These are phyloP conservation scores for Phytopythium vexans DNA, from an alignment of 352 stramenopile genomes.

Conservation along the genomic window DNA sequence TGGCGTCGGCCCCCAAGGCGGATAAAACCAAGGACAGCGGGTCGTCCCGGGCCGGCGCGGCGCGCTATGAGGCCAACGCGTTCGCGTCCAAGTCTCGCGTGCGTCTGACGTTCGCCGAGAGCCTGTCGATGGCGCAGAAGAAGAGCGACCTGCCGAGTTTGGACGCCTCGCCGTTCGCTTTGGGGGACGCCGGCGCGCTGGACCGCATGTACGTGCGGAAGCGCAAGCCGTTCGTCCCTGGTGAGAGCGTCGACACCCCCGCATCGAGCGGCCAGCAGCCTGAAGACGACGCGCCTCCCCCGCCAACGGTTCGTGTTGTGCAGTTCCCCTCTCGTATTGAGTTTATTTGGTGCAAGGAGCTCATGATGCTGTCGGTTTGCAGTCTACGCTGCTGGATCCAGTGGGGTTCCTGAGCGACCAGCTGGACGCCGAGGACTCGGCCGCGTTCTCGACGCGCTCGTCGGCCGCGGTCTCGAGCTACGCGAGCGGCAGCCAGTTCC, in stretches of 20 bases:
- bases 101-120: slow-evolving; percentile 64
- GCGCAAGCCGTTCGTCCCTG: slow-evolving; percentile 34
- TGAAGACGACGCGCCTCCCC: slow-evolving; percentile 53
- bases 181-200: slow-evolving; percentile 32
- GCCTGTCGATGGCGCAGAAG: slow-evolving; percentile 63
- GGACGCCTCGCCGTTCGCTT: slow-evolving; percentile 67
- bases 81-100: slow-evolving; percentile 25
- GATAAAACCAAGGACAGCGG: slow-evolving; percentile 55
- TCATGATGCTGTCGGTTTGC: neutral
- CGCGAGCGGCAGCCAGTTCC: slow-evolving; percentile 32
- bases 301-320: slow-evolving; percentile 39
- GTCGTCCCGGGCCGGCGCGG: slow-evolving; percentile 18
- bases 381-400: slow-evolving; percentile 47
- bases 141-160: slow-evolving; percentile 33
- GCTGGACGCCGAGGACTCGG: slow-evolving; percentile 21
- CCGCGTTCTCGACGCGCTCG: slow-evolving; percentile 10
- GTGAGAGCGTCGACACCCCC: slow-evolving; percentile 2
- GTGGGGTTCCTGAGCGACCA: slow-evolving; percentile 37
- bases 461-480: slow-evolving; percentile 9
- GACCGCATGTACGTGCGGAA: slow-evolving; percentile 44
- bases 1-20: slow-evolving; percentile 44
- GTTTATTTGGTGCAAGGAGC: neutral
- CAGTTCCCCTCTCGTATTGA: neutral
- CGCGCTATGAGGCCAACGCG: slow-evolving; percentile 20
- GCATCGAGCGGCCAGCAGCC: slow-evolving; percentile 5